These are phyloP conservation scores for Macrocybe gigantea DNA, from an alignment of 768 basidiomycete genomes.

Conservation along the genomic window DNA sequence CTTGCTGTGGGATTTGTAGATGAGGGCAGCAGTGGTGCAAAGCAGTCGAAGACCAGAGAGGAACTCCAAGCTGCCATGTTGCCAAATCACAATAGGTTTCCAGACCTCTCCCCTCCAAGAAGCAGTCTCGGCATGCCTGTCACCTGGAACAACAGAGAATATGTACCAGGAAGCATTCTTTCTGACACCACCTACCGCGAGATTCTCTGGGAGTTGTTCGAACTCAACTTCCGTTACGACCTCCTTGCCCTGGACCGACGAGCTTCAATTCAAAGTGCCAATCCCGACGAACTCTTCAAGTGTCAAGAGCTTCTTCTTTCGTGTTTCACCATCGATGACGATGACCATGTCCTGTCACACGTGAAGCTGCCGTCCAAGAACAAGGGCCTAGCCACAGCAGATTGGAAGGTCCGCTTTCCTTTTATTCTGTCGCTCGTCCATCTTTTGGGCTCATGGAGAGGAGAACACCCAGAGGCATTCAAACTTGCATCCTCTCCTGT, in stretches of 20 bases:
- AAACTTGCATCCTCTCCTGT: not conserved
- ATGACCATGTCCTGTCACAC: not conserved
- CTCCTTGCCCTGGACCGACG: slow-evolving; percentile 12
- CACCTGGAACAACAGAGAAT: not conserved
- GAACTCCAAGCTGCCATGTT: not conserved
- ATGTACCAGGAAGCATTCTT: not conserved
- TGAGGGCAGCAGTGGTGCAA: no score
- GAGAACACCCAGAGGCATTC: not conserved
- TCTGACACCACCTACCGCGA: not conserved
- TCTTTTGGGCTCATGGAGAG: slow-evolving; percentile 1
- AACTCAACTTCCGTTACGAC: slow-evolving; percentile 15
- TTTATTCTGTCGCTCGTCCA: not conserved
- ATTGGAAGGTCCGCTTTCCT: not conserved
- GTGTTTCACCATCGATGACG: slow-evolving; percentile 4
- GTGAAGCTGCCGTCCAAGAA: not conserved
- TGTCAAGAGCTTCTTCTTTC: not conserved
- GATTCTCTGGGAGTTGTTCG: slow-evolving; percentile 13
- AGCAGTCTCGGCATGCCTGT: not conserved
- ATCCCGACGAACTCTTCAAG: not conserved
- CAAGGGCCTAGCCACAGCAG: not conserved
- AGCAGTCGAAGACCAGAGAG: not conserved
- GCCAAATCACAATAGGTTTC: not conserved
- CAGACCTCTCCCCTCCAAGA: not conserved
- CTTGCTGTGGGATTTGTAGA: no score
- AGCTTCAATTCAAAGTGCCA: not conserved